Evolutionary conservation across 2,329 filamentous ascomycete species (phyloP), one percentile per base, ranked within the genome.

Genomic region (Pezizomycotina sp.): DNA sequence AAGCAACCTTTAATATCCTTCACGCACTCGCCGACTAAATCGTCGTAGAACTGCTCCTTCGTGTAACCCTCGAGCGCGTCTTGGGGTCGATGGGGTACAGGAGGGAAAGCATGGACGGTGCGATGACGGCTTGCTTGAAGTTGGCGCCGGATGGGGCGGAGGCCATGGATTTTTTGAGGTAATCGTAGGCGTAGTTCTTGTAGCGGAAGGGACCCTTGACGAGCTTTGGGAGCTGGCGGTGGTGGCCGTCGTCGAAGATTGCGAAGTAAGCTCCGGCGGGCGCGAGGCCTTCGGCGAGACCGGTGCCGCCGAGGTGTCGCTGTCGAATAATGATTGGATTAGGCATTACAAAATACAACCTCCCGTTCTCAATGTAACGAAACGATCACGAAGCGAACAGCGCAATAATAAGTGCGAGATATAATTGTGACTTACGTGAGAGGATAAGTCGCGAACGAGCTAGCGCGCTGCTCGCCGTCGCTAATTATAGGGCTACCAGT

Each of bases 1-100:
- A 56, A 56, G 30, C 52, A 55, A 31, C 49, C 48, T 4, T 53
- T 45, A 35, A 56, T 55, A 41, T 56, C 53, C 35, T 54, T 55
- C 36, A 53, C 53, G 30, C 53, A 55, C 36, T 55, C 53, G 32
- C 52, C 34, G 3, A 56, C 50, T 16, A 56, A 42, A 43, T 55
- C 52, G 15, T 50, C 34, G 10, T 53, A 47, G 34, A 55, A 55
- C 23, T 50, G 31, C 14, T 49, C 51, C 24, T 43, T 47, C 4
- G 47, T 30, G 33, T 56, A 56, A 10, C 51, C 53, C 27, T 53
- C 51, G 12, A 56, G 43, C 6, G 45, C 45, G 9, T n/a, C n/a
- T n/a, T n/a, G n/a, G 43, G 49, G 28, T 54, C 46, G 9, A 55
- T 43, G 2, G 53, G 53, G 42, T 55, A 55, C 15, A 55, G 47